phyloP scores from a whole-genome alignment of 257 asterid species.

The Fraxinus pennsylvanica region DNA sequence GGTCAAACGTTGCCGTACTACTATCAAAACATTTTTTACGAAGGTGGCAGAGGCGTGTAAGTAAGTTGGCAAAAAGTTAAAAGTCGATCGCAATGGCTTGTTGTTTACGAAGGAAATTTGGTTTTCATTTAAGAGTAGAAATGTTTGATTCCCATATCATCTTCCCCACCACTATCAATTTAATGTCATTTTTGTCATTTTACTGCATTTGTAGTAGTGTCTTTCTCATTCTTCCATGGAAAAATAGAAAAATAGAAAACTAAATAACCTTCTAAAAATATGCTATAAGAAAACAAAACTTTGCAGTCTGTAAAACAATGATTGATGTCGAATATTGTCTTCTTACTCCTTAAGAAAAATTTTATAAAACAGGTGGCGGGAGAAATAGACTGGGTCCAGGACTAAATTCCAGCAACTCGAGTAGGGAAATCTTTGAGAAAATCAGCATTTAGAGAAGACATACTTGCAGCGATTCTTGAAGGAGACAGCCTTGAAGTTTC shows the following conservation, averaged over 20 bases:
- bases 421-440: constrained; percentile 55
- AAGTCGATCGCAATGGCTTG: no score
- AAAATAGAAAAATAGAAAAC: neutral
- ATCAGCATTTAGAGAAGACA: constrained; percentile 63
- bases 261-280: neutral
- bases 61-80: no score
- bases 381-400: constrained; percentile 67
- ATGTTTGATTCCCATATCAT: neutral
- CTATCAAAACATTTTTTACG: no score
- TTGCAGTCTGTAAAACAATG: neutral
- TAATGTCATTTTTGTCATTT: neutral
- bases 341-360: neutral
- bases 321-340: neutral
- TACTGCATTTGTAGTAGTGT: neutral
- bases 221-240: neutral
- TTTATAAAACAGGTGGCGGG: constrained; percentile 40
- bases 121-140: no score
- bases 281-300: no score
- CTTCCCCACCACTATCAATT: neutral
- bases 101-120: no score
- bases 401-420: constrained; percentile 47
- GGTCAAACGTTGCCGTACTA: no score
- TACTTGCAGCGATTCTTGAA: constrained; percentile 56
- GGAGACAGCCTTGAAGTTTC: constrained; percentile 64
- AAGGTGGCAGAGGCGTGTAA: no score